These are phyloP conservation scores for Penicillium samsonianum DNA, from an alignment of 495 filamentous ascomycete species.

Conservation along the genomic window DNA sequence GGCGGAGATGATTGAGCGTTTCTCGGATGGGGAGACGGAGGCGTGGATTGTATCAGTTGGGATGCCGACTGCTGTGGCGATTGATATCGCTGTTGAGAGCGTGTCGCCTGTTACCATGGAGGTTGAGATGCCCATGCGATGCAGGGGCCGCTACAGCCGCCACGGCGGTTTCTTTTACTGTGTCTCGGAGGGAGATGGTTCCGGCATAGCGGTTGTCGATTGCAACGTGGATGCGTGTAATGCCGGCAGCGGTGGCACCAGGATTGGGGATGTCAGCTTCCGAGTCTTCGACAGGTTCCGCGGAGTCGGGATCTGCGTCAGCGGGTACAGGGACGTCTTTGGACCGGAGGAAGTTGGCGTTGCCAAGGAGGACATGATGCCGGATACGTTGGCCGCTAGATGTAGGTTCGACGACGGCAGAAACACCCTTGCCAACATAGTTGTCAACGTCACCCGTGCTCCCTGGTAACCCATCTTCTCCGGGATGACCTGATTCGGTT, in stretches of 20 bases:
- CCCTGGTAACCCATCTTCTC: constrained; percentile 76
- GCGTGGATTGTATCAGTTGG: constrained; percentile 71
- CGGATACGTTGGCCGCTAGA: constrained; percentile 62
- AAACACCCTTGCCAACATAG: constrained; percentile 81
- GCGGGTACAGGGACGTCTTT: constrained; percentile 67
- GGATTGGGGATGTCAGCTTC: constrained; percentile 26
- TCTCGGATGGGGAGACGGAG: constrained; percentile 81
- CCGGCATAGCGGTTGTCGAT: constrained; percentile 81
- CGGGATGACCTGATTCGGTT: constrained; percentile 66
- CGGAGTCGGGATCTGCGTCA: constrained; percentile 52
- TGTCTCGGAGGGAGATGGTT: constrained; percentile 80
- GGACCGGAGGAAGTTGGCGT: constrained; percentile 70
- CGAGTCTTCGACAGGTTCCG: constrained; percentile 18
- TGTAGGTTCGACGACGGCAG: constrained; percentile 76
- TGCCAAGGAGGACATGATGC: constrained; percentile 82
- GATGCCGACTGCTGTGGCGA: constrained; percentile 84
- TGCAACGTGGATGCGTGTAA: constrained; percentile 87
- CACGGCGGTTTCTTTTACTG: constrained; percentile 82
- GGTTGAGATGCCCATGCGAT: constrained; percentile 78
- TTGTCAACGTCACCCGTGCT: constrained; percentile 82
- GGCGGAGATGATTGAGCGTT: constrained; percentile 76
- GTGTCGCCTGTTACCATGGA: constrained; percentile 96
- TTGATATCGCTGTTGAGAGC: constrained; percentile 72
- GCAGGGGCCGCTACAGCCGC: constrained; percentile 81
- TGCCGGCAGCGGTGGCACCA: constrained; percentile 54